Percentiles rank a stretch among this genome's conserved stretches.
phyloP scores from a whole-genome alignment of 2,329 filamentous ascomycete genomes.

The Alternaria burnsii region DNA sequence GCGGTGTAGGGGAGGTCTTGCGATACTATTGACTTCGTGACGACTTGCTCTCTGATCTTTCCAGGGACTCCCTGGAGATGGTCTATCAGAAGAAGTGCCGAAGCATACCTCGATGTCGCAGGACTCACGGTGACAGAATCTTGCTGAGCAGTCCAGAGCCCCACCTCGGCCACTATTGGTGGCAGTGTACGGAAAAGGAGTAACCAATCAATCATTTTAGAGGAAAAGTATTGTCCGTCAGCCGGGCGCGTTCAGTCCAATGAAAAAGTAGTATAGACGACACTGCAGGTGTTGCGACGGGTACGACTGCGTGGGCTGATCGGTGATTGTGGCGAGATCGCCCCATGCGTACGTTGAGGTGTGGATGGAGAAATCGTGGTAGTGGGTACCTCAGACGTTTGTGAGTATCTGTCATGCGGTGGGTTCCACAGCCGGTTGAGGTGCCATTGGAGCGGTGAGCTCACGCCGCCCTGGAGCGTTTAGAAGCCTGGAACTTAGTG shows the following conservation, averaged over 20 bases:
- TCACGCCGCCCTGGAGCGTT: slow-evolving; percentile 1
- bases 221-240: slow-evolving; percentile 3
- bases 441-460: slow-evolving; percentile 16
- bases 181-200: slow-evolving; percentile 11
- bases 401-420: slow-evolving; percentile 15
- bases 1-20: background rate
- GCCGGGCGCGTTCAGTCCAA: slow-evolving; percentile 9
- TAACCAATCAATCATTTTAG: slow-evolving; percentile 13
- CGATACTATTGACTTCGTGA: background rate
- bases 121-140: slow-evolving; percentile 8
- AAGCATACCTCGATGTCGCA: slow-evolving; percentile 1
- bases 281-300: slow-evolving; percentile 22
- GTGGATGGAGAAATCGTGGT: slow-evolving; percentile 10
- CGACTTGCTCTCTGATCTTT: background rate
- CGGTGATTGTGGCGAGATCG: slow-evolving; percentile 20
- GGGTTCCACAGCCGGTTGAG: slow-evolving; percentile 3
- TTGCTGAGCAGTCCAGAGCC: background rate
- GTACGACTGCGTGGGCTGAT: slow-evolving; percentile 14
- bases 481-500: slow-evolving; percentile 7
- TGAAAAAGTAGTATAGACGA: slow-evolving; percentile 11
- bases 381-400: slow-evolving; percentile 6
- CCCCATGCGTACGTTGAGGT: slow-evolving; percentile 8
- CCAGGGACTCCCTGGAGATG: slow-evolving; percentile 1
- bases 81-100: slow-evolving; percentile 1
- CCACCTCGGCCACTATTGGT: slow-evolving; percentile 5